Base-by-base conservation (phyloP, 306 rosid genomes). In the Cucurbita moschata region DNA sequence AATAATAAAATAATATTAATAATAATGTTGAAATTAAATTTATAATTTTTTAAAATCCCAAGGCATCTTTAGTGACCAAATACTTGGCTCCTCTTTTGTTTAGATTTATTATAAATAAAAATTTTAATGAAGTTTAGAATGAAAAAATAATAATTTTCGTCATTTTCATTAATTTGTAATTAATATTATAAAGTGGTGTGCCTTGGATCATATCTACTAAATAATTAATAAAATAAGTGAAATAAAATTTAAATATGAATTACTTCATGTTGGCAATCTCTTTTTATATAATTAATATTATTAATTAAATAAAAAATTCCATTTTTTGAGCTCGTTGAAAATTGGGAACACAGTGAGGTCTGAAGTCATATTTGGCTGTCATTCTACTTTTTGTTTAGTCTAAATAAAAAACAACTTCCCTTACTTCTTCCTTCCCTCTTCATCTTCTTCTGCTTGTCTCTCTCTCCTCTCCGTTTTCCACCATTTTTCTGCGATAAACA, bases 331-430 rank as follows among this genome's bases (percentile, higher is more conserved):
- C 63, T 63, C 8, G 69, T 49, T 63, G 75, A 83, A 66, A 75
- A 63, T 50, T 37, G 52, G 76, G 5, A 5, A 64, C 73, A 72
- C 35, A 50, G 42, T 21, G 77, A 37, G 67, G 39, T 15, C 37
- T 43, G 46, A 26, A 75, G 80, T 79, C 65, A 84, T 42, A 53
- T 80, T 78, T 75, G 82, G 89, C 78, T 84, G 78, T 76, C 77
- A 64, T 72, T 83, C 84, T 85, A 77, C 68, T 78, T 74, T 76
- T 58, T 58, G 56, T 49, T 76, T 73, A 72, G 72, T 76, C 85
- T 56, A 83, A 82, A 80, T 85, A 80, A 81, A 81, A 30, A 88
- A 77, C 85, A 84, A 75, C 78, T 73, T 65, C 70, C 59, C 73
- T 77, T 65, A 79, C 35, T 57, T 54, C 65, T 59, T 79, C 19